phyloP scores from a whole-genome alignment of 768 basidiomycete species.

The Strobilomyces dryophilus region DNA sequence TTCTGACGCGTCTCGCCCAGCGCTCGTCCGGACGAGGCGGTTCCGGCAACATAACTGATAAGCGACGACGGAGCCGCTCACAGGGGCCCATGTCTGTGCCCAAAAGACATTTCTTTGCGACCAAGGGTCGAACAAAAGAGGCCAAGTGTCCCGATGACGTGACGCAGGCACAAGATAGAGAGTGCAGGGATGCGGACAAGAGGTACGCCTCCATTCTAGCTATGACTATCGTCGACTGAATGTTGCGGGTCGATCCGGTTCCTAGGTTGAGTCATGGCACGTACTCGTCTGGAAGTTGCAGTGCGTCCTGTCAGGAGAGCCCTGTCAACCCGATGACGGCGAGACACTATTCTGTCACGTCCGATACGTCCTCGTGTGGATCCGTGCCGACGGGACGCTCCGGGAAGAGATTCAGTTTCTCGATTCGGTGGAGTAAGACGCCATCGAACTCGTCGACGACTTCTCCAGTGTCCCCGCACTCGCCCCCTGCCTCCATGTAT shows the following conservation, averaged over 20 bases:
- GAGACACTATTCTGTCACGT: neutral
- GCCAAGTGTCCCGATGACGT: neutral
- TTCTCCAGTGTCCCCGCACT: neutral
- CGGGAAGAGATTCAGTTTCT: neutral
- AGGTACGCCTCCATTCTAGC: conserved; percentile 1
- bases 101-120: conserved; percentile 9
- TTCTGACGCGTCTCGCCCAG: conserved; percentile 5
- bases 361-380: conserved; percentile 2
- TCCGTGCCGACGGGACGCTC: neutral
- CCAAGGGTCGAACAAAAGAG: conserved; percentile 11
- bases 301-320: neutral
- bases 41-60: conserved; percentile 22
- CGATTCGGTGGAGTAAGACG: conserved; percentile 1
- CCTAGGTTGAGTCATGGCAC: conserved; percentile 11
- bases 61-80: conserved; percentile 5
- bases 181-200: neutral
- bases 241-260: neutral
- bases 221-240: neutral
- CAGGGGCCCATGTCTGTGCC: neutral
- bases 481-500: neutral
- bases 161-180: neutral
- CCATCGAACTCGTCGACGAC: neutral
- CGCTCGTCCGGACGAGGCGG: conserved; percentile 27
- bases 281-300: conserved; percentile 11
- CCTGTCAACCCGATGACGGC: conserved; percentile 1